These are phyloP conservation scores for Linum usitatissimum DNA, from an alignment of 345 rosid species.

Conservation along the genomic window DNA sequence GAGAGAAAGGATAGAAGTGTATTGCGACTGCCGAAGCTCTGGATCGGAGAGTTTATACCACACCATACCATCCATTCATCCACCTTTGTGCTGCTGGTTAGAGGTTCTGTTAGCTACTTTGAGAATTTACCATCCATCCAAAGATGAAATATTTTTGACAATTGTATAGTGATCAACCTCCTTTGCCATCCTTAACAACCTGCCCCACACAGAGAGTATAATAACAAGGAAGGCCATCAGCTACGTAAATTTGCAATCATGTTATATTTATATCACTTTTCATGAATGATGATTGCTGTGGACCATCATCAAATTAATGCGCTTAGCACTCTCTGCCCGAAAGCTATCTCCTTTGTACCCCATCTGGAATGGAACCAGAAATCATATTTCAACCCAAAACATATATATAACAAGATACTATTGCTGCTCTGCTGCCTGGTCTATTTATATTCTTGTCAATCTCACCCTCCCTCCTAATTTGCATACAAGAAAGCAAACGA, in stretches of 20 bases:
- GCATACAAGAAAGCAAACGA: background rate
- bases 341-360: conserved; percentile 80
- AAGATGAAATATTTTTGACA: background rate
- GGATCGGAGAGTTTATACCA: too few relatives aligned
- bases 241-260: conserved; percentile 30
- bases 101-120: too few relatives aligned
- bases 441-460: too few relatives aligned
- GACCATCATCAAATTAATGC: conserved; percentile 62
- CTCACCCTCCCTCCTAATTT: too few relatives aligned
- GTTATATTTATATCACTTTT: conserved; percentile 37
- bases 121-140: too few relatives aligned
- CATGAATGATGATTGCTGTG: conserved; percentile 84
- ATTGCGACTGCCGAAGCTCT: too few relatives aligned
- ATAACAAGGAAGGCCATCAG: conserved; percentile 45
- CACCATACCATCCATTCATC: too few relatives aligned
- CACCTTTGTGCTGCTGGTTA: too few relatives aligned
- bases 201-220: conserved; percentile 55
- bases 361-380: conserved; percentile 57
- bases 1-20: too few relatives aligned
- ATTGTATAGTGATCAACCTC: conserved; percentile 18
- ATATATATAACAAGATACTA: background rate
- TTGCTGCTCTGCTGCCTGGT: too few relatives aligned
- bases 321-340: conserved; percentile 73
- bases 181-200: conserved; percentile 44
- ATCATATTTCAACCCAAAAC: conserved; percentile 14